A percentile compares a stretch with the other conserved stretches of the same genome.
phyloP scores from a whole-genome alignment of 192 early-diverging fungal species.

The Gigaspora rosea region DNA sequence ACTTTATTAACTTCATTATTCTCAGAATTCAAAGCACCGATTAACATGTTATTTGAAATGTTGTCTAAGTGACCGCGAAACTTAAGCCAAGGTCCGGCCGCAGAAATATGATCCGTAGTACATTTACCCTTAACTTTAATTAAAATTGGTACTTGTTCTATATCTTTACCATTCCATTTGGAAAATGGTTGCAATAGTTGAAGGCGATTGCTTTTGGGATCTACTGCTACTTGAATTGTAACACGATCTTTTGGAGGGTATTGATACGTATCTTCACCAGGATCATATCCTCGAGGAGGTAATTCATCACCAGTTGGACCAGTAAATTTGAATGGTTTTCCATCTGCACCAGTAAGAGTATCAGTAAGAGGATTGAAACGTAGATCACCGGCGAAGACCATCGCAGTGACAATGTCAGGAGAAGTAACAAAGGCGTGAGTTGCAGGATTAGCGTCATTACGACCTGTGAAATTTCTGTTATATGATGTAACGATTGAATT shows the following conservation, averaged over 20 bases:
- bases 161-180: slow-evolving; percentile 89
- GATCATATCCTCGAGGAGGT: slow-evolving; percentile 90
- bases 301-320: slow-evolving; percentile 86
- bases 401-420: slow-evolving; percentile 93
- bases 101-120: slow-evolving; percentile 98
- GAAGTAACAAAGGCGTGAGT: slow-evolving; percentile 96
- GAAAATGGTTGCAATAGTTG: slow-evolving; percentile 79
- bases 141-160: slow-evolving; percentile 78
- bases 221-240: slow-evolving; percentile 72
- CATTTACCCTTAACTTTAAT: slow-evolving; percentile 98
- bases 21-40: slow-evolving; percentile 92
- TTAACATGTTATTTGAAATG: slow-evolving; percentile 99
- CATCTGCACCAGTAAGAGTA: slow-evolving; percentile 79
- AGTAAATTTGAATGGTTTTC: slow-evolving; percentile 93
- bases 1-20: slow-evolving; percentile 77
- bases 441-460: slow-evolving; percentile 97
- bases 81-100: slow-evolving; percentile 90
- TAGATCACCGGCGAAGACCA: slow-evolving; percentile 92
- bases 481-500: slow-evolving; percentile 99
- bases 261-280: slow-evolving; percentile 94
- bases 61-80: slow-evolving; percentile 99
- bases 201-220: slow-evolving; percentile 85
- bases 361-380: slow-evolving; percentile 95
- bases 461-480: slow-evolving; percentile 99
- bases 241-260: slow-evolving; percentile 85